Percentiles rank a stretch among this genome's conserved stretches.
Conservation (phyloP, 768 basidiomycete species). For the Tricholoma terreum region DNA sequence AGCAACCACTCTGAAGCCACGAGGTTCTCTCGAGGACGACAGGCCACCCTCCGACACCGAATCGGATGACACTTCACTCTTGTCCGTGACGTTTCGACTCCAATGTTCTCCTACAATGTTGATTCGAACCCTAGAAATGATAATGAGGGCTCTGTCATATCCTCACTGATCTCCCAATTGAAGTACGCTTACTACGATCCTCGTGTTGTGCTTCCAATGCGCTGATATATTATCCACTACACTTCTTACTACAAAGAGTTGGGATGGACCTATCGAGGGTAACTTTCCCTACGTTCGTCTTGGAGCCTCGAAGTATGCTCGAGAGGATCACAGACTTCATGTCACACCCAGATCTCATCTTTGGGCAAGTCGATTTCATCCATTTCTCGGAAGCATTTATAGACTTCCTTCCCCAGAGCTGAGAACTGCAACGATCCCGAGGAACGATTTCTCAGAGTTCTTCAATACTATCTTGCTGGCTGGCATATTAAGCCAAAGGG, state of each 20-base stretch:
- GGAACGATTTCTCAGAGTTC: constrained; percentile 86
- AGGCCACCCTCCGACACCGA: constrained; percentile 79
- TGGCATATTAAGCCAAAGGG: constrained; percentile 99
- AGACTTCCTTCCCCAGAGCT: constrained; percentile 46
- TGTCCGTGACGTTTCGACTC: constrained; percentile 51
- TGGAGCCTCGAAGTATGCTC: constrained; percentile 95
- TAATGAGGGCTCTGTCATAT: constrained; percentile 88
- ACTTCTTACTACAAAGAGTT: constrained; percentile 47
- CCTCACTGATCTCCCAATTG: constrained; percentile 85
- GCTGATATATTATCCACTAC: not conserved
- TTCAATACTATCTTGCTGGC: constrained; percentile 95
- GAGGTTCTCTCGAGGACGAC: constrained; percentile 61
- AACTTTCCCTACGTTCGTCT: constrained; percentile 90
- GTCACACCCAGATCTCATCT: constrained; percentile 96
- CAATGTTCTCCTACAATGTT: constrained; percentile 32
- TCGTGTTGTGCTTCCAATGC: not conserved
- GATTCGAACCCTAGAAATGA: constrained; percentile 66
- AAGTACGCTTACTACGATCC: constrained; percentile 43
- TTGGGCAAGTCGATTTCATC: constrained; percentile 60
- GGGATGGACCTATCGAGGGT: constrained; percentile 98
- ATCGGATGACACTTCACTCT: constrained; percentile 85
- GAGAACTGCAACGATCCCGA: constrained; percentile 79
- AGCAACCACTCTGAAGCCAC: constrained; percentile 57
- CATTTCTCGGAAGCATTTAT: not conserved
- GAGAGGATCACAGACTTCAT: constrained; percentile 99